Evolutionary conservation across 768 basidiomycete species (phyloP), one percentile per base, ranked within the genome.

Genomic region (Trametes maxima): DNA sequence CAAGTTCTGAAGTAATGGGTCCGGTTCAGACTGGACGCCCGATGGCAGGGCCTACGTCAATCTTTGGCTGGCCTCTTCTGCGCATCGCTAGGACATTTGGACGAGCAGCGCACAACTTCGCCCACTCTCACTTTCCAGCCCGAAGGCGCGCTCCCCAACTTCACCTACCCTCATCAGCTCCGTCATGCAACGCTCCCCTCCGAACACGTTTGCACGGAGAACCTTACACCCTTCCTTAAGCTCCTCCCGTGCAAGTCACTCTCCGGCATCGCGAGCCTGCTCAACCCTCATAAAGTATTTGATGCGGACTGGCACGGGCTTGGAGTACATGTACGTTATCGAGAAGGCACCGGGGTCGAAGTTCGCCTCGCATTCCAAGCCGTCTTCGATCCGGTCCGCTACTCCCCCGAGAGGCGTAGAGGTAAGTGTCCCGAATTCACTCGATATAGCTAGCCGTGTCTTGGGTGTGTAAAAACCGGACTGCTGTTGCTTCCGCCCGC

Each of bases 181-280:
- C 86, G 88, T 60, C 88, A 95, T 67, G 92, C 90, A 1, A 84
- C 85, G 8, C 81, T 90, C 19, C 89, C 90, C 7, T 91, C 88
- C 3, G 92, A 95, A 70, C 80, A 88, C 66, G 90, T 98, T n/a
- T 99, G 96, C 71, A 98, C 96, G 5, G 97, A 98, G 71, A 98
- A 98, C 69, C 78, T 98, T 10, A 98, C 96, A 0, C 96, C 97
- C 0, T 97, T 98, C 76, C 81, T 98, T 59, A 94, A 96, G 71
- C 85, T 98, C 11, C 78, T 98, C 1, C 97, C 97, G 0, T 98
- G 96, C 79, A 93, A 97, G 70, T 86, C 91, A 5, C 77, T 82
- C 19, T 93, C 95, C 0, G 95, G 97, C 13, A 80, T 98, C 21
- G 91, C 94, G 0, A 79, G 75, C 16, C 80, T 98, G 22, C 78